Conservation (phyloP, 495 filamentous ascomycete species). For the Podospora pseudoanserina region DNA sequence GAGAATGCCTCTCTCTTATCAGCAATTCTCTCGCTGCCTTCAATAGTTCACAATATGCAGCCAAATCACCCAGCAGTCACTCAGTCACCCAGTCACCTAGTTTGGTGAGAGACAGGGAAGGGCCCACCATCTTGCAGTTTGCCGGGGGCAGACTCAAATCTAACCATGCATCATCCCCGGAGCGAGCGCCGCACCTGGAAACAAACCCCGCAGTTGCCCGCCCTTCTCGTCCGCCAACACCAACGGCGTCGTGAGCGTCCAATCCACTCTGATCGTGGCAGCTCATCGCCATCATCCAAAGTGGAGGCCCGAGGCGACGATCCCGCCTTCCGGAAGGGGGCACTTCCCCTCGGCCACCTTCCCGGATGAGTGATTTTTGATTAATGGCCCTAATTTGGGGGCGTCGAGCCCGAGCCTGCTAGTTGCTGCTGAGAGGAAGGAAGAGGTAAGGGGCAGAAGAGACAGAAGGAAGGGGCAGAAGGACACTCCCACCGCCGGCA, state of each 20-base stretch:
- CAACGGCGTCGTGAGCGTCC: not conserved
- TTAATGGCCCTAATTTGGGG: not conserved
- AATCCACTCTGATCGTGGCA: too few relatives aligned
- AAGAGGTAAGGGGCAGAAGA: not conserved
- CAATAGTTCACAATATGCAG: not conserved
- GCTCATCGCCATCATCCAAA: not conserved
- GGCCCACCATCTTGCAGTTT: not conserved
- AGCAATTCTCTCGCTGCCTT: not conserved
- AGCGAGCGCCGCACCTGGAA: not conserved
- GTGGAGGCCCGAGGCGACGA: not conserved
- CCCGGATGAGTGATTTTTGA: not conserved
- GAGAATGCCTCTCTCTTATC: not conserved
- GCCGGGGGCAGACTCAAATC: not conserved
- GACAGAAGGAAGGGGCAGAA: not conserved
- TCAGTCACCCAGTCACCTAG: too few relatives aligned
- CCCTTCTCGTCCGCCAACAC: not conserved
- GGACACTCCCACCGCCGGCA: not conserved
- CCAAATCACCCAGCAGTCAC: not conserved
- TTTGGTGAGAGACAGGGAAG: not conserved
- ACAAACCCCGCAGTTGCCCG: not conserved
- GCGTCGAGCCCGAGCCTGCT: not conserved
- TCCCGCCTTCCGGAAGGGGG: not conserved
- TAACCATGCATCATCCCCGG: not conserved
- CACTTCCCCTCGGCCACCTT: not conserved
- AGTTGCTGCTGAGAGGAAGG: not conserved